Conservation (phyloP, 2,329 filamentous ascomycete species). For the Aciculosporium take region DNA sequence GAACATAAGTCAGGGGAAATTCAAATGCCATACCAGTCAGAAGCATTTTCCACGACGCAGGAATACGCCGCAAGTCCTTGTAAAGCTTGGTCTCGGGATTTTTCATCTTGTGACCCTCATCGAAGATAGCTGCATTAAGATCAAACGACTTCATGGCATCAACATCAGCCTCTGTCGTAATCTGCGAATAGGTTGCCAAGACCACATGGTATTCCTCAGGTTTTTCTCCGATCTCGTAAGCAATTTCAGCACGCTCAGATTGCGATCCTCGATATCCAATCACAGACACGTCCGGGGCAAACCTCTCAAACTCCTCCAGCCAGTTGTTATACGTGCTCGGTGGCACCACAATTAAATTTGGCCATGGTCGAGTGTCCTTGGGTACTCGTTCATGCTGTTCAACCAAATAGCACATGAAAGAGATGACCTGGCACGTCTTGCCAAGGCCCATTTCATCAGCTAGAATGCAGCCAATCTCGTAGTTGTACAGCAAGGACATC, state of each 20-base stretch:
- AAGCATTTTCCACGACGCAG: constrained; percentile 69
- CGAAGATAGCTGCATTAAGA: constrained; percentile 56
- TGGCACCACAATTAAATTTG: constrained; percentile 78
- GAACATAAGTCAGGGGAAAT: neutral
- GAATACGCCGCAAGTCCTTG: constrained; percentile 61
- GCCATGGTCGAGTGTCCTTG: constrained; percentile 34
- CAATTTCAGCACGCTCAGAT: constrained; percentile 51
- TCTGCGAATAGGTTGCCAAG: constrained; percentile 47
- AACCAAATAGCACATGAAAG: constrained; percentile 72
- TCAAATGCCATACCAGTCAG: constrained; percentile 30
- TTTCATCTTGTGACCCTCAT: constrained; percentile 89
- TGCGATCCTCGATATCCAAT: constrained; percentile 57
- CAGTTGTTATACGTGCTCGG: constrained; percentile 93
- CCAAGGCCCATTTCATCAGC: constrained; percentile 96
- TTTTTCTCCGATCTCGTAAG: constrained; percentile 48
- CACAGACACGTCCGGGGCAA: constrained; percentile 64
- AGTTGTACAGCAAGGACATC: constrained; percentile 71
- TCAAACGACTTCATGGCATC: constrained; percentile 33
- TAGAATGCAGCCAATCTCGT: constrained; percentile 73
- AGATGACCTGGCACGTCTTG: constrained; percentile 94
- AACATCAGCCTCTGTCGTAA: constrained; percentile 36
- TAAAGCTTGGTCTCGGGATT: constrained; percentile 76
- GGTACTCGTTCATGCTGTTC: constrained; percentile 37
- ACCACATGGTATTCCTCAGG: constrained; percentile 50
- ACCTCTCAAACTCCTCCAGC: constrained; percentile 77